Evolutionary conservation across 805 yeast genomes (phyloP), one percentile per base, ranked within the genome.

Genomic region (Ogataea zsoltii): DNA sequence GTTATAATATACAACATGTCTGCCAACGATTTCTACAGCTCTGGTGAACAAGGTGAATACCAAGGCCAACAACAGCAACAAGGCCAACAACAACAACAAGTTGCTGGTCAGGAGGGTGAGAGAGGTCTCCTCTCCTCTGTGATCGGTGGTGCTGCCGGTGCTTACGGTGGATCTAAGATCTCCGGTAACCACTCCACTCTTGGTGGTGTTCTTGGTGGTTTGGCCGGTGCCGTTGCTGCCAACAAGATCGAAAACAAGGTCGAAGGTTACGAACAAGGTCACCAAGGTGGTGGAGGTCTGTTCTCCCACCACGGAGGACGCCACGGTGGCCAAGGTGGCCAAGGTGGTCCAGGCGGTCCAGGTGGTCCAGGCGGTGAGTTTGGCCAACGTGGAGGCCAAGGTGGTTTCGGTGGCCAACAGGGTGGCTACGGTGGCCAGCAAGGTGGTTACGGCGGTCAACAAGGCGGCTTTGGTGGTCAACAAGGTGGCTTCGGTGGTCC

Each of bases 171-270:
- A 51, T 63, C 71, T 21, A 70, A 74, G 51, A 31, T 72, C 12
- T 67, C 72, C 37, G 70, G 72, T 26, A 46, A 57, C 46, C 76
- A 72, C 62, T 62, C 71, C 23, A 67, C 66, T 15, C 49, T 77
- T 17, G 76, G 78, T 40, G 73, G 74, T 39, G 61, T 76, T 45
- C 71, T 70, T 25, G 85, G 84, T 61, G 82, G 79, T 33, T 48
- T 79, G 48, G 75, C 69, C 25, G 84, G 84, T 61, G 83, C 82
- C 7, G 52, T 76, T 44, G 68, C 70, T 19, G 83, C 80, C 38
- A 72, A 78, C 66, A 75, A 78, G 63, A 51, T 70, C 28, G 77
- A 72, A 55, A 71, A 75, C 56, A 45, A 41, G 30, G 17, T 47
- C 33, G 53, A 54, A 44, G 57, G 53, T 36, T 56, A 60, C 49